Evolutionary conservation across 441 rosid genomes (phyloP).

Genomic region (Rhodomyrtus psidioides): DNA sequence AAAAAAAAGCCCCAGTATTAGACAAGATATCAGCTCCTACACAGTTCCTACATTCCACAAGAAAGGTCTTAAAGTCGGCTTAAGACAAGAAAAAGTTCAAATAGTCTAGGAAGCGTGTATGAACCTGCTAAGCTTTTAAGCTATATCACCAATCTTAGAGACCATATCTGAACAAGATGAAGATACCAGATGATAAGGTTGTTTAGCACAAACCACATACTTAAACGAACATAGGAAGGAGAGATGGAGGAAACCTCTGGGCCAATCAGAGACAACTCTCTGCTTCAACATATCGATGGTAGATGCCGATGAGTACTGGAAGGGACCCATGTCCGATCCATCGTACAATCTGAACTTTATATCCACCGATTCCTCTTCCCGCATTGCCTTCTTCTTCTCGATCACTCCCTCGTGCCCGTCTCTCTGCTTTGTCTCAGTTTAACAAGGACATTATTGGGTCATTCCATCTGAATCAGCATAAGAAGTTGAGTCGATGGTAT

Average conservation of each 20-base stretch:
- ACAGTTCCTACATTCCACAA: neutral
- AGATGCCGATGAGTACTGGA: conserved; percentile 72
- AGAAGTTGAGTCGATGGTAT: neutral
- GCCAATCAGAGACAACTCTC: conserved; percentile 92
- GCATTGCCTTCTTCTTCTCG: conserved; percentile 27
- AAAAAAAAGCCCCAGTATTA: neutral
- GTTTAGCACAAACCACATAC: neutral
- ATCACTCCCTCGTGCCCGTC: neutral
- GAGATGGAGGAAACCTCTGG: conserved; percentile 49
- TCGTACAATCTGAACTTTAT: conserved; percentile 84
- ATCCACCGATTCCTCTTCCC: conserved; percentile 81
- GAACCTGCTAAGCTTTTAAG: neutral
- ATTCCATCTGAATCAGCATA: neutral
- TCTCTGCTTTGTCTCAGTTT: neutral
- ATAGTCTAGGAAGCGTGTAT: neutral
- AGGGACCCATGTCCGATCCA: conserved; percentile 94
- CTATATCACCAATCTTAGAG: neutral
- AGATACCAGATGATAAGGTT: neutral
- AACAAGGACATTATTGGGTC: neutral
- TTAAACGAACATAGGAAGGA: neutral
- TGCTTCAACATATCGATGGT: conserved; percentile 86
- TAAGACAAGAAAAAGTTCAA: neutral
- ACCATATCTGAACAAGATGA: neutral
- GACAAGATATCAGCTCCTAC: neutral
- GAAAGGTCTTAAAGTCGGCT: neutral